A percentile compares a stretch with the other conserved stretches of the same genome.
These are phyloP conservation scores for Fusarium sp. DNA, from an alignment of 2,329 filamentous ascomycete genomes.

Conservation along the genomic window DNA sequence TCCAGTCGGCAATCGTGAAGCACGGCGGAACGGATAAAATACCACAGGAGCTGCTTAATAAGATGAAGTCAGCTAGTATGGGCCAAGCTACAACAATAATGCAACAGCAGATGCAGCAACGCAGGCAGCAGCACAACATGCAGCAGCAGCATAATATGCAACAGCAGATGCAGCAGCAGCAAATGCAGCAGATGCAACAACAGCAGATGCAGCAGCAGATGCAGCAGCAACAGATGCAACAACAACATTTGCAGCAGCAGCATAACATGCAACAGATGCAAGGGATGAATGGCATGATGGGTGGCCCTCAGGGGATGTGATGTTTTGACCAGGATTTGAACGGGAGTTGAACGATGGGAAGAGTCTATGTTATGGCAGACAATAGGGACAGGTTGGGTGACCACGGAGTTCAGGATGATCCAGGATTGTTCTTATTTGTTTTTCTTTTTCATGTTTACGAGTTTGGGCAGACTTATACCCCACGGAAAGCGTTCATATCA, in stretches of 20 bases:
- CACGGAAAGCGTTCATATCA: conserved; percentile 45
- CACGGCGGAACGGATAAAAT: conserved; percentile 60
- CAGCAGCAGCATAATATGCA: conserved; percentile 49
- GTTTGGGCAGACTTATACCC: conserved; percentile 50
- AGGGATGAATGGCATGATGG: conserved; percentile 62
- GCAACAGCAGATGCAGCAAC: conserved; percentile 44
- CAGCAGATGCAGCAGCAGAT: conserved; percentile 49
- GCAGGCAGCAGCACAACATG: conserved; percentile 46
- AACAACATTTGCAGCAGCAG: conserved; percentile 44
- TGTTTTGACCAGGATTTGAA: background rate
- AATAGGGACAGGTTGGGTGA: conserved; percentile 14
- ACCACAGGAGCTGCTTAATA: conserved; percentile 59
- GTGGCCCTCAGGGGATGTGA: conserved; percentile 62
- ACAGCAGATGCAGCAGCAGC: conserved; percentile 45
- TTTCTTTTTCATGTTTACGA: conserved; percentile 24
- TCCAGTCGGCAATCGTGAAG: conserved; percentile 51
- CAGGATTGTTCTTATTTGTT: conserved; percentile 26
- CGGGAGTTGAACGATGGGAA: conserved; percentile 7
- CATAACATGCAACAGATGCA: conserved; percentile 47
- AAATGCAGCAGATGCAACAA: conserved; percentile 49
- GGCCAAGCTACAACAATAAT: conserved; percentile 54
- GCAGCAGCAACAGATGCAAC: conserved; percentile 47
- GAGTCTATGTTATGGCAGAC: conserved; percentile 24
- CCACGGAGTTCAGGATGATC: conserved; percentile 38
- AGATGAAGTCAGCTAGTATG: conserved; percentile 59